These are phyloP conservation scores for Liquidambar formosana DNA, from an alignment of 164 flowering plant species.

Conservation along the genomic window DNA sequence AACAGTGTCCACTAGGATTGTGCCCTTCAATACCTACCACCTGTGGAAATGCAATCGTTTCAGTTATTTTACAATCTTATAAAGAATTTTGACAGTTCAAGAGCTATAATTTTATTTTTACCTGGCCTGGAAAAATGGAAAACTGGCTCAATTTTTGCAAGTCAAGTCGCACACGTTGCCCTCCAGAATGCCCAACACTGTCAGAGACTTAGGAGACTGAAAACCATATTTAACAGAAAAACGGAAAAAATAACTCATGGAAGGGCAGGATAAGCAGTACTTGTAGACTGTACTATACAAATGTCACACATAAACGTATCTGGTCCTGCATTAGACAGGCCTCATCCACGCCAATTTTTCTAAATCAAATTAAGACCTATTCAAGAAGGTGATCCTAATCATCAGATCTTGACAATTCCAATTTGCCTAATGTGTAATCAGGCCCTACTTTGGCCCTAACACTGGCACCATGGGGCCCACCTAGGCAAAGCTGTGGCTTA, in stretches of 20 bases:
- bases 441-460: not conserved
- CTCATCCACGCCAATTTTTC: not conserved
- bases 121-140: slow-evolving; percentile 98
- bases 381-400: not conserved
- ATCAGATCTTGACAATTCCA: not conserved
- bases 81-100: not conserved
- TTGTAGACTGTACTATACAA: not conserved
- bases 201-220: slow-evolving; percentile 14
- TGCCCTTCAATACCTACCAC: slow-evolving; percentile 86
- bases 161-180: slow-evolving; percentile 91
- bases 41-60: slow-evolving; percentile 35
- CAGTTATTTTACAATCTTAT: not conserved
- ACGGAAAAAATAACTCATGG: not conserved
- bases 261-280: not conserved
- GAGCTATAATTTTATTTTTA: slow-evolving; percentile 11
- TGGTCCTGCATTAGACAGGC: not conserved
- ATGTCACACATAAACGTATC: not conserved
- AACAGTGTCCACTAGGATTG: slow-evolving; percentile 97
- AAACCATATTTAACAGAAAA: not conserved
- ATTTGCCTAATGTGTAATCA: not conserved
- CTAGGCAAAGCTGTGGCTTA: not conserved
- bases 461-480: not conserved
- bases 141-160: slow-evolving; percentile 63
- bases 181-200: slow-evolving; percentile 94
- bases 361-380: not conserved